Conservation (phyloP, 257 asterid species). For the Solanum habrochaites region DNA sequence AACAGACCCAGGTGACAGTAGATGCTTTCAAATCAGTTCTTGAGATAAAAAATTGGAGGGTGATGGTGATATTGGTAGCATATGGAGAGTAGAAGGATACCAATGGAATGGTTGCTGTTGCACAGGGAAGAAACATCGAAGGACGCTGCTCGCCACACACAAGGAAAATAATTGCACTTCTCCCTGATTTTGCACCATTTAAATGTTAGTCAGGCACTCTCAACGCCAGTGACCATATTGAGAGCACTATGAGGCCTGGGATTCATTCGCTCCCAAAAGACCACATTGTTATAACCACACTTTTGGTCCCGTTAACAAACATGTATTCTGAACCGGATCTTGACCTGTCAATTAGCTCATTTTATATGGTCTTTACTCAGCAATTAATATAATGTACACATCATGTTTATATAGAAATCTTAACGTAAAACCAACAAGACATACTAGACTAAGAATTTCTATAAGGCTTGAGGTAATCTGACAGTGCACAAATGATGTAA, state of each 20-base stretch:
- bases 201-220: constrained; percentile 40
- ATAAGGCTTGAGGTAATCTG: not conserved
- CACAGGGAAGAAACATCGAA: constrained; percentile 87
- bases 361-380: not conserved
- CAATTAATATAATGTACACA: not conserved
- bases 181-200: constrained; percentile 35
- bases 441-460: not conserved
- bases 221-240: constrained; percentile 73
- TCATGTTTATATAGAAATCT: not conserved
- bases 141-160: constrained; percentile 74
- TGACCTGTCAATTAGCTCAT: not conserved
- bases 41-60: constrained; percentile 81
- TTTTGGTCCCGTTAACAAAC: not conserved
- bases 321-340: not conserved
- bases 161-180: constrained; percentile 45
- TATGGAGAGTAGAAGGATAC: constrained; percentile 46
- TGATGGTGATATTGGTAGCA: constrained; percentile 41
- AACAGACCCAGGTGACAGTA: constrained; percentile 66
- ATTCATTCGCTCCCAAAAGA: constrained; percentile 56
- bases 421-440: not conserved
- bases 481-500: not conserved
- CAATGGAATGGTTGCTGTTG: constrained; percentile 60
- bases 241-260: constrained; percentile 88
- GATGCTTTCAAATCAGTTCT: constrained; percentile 60
- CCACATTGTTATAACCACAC: constrained; percentile 21